Conservation (phyloP, 2,329 filamentous ascomycete species). For the Stagonosporopsis chrysanthemi region DNA sequence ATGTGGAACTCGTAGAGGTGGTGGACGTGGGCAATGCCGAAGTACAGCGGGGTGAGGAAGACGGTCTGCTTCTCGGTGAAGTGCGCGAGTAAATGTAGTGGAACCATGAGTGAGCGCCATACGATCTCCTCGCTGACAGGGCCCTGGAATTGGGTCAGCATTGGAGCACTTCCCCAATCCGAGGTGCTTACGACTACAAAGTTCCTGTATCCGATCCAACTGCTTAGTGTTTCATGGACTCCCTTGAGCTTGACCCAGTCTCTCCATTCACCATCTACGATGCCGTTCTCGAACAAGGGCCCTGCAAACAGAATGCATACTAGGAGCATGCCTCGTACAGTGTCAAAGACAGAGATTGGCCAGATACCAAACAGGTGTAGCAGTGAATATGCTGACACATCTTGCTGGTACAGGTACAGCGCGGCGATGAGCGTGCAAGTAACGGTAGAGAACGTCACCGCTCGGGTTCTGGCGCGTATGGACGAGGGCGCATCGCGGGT, state of each 20-base stretch:
- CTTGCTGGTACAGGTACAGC: slow-evolving; percentile 66
- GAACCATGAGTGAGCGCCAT: slow-evolving; percentile 86
- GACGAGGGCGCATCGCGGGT: slow-evolving; percentile 88
- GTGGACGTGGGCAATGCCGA: slow-evolving; percentile 91
- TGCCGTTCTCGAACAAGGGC: slow-evolving; percentile 79
- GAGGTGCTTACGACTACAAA: slow-evolving; percentile 74
- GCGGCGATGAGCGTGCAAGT: slow-evolving; percentile 72
- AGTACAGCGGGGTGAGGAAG: slow-evolving; percentile 85
- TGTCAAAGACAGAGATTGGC: slow-evolving; percentile 73
- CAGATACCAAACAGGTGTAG: slow-evolving; percentile 80
- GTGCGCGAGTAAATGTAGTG: slow-evolving; percentile 77
- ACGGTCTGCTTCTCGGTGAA: slow-evolving; percentile 64
- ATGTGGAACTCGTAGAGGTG: slow-evolving; percentile 95
- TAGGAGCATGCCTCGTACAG: slow-evolving; percentile 69
- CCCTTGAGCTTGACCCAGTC: slow-evolving; percentile 67
- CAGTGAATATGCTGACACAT: slow-evolving; percentile 59
- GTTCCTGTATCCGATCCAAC: slow-evolving; percentile 87
- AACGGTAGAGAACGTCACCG: slow-evolving; percentile 78
- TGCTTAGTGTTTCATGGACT: slow-evolving; percentile 65
- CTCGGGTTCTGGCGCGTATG: slow-evolving; percentile 84
- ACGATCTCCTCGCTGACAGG: slow-evolving; percentile 92
- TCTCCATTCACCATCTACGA: slow-evolving; percentile 75
- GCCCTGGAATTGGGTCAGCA: slow-evolving; percentile 54
- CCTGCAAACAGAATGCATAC: slow-evolving; percentile 82
- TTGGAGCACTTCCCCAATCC: neutral